Evolutionary conservation across 2,329 filamentous ascomycete species (phyloP), one percentile per base, ranked within the genome.

Genomic region (Paracoccidioides lutzii): DNA sequence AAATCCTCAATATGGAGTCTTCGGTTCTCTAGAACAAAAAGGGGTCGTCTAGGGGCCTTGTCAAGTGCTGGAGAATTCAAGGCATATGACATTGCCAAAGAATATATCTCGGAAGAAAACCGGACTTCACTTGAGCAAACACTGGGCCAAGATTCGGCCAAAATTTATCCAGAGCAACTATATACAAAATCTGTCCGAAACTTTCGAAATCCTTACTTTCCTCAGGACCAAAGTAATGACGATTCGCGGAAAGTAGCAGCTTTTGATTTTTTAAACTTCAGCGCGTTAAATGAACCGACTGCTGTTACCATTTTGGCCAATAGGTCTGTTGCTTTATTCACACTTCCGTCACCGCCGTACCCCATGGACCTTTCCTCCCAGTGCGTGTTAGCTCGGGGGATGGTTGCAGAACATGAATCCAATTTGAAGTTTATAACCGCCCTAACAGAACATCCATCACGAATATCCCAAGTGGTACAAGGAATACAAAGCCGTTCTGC

Each of bases 11-110:
- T 84, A 45, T 83, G 81, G 81, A 83, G 79, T 64, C 65, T 84
- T 55, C 76, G 81, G 7, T 84, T 81, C 62, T 82, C 78, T 3
- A 79, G 78, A 28, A 77, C 75, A 5, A 79, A 77, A 63, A 72
- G 78, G 55, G 80, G 80, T 10, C 78, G 75, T 28, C 74, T 84
- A 42, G 81, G 78, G 7, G 75, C 81, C 10, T 73, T 83, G 44
- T 78, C 81, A 0, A 83, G 76, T 62, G 77, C 73, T 2, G 81
- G 81, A 10, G 77, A 83, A 58, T 72, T 84, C 61, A 82, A 79
- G 60, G 69, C 78, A 5, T 75, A 78, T 58, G 77, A 81, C 52
- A 70, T 80, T 32, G 75, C 74, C 28, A 78, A 79, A 59, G 77
- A 81, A 58, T 75, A 71, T 50, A 50, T 71, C 32, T 62, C 66